Percentiles rank a stretch among this genome's conserved stretches.
Conservation (phyloP, 2,329 filamentous ascomycete genomes). For the Aspergillus piperis region DNA sequence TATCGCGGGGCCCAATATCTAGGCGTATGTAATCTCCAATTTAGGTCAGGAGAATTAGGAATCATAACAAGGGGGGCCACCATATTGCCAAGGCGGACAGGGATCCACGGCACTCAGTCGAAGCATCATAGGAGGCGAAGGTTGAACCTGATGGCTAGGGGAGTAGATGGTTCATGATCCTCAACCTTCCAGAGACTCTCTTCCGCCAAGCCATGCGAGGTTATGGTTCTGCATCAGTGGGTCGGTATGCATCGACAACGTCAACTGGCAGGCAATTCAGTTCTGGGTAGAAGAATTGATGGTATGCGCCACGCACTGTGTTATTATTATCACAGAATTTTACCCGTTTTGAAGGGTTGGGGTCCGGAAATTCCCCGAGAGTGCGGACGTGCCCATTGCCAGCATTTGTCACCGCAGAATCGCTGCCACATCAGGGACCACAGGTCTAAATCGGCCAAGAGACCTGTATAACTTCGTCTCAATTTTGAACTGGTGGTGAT, state of each 20-base stretch:
- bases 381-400: neutral
- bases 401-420: neutral
- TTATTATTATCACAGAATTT: neutral
- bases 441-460: neutral
- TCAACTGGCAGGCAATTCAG: neutral
- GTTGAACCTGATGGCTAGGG: constrained; percentile 26
- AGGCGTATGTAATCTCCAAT: constrained; percentile 2
- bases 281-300: neutral
- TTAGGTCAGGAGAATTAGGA: constrained; percentile 12
- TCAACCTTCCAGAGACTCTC: constrained; percentile 4
- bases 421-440: constrained; percentile 1
- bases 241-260: constrained; percentile 5
- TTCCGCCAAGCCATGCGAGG: constrained; percentile 19
- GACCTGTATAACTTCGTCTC: neutral
- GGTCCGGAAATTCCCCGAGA: neutral
- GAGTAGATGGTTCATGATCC: constrained; percentile 19
- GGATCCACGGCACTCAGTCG: constrained; percentile 8
- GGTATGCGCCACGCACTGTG: neutral
- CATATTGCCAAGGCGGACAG: constrained; percentile 8
- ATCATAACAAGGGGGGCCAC: constrained; percentile 17
- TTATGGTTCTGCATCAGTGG: constrained; percentile 2
- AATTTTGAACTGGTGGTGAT: neutral
- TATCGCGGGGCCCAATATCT: constrained; percentile 9
- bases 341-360: neutral
- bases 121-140: constrained; percentile 8